These are phyloP conservation scores for Fusarium sp. DNA, from an alignment of 2,329 filamentous ascomycete species.

Conservation along the genomic window DNA sequence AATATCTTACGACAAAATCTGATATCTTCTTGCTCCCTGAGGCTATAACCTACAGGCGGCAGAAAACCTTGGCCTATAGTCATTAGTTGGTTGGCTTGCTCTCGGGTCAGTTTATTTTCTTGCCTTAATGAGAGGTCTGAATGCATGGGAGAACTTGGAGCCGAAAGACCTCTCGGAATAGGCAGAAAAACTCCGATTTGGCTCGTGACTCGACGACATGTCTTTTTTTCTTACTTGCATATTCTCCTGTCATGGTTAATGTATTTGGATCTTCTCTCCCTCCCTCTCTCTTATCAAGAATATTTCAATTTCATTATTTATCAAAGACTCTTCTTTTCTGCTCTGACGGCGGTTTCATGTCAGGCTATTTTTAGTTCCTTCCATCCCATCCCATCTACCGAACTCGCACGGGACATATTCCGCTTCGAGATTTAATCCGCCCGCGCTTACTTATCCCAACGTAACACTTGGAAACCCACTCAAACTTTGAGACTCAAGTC, in stretches of 20 bases:
- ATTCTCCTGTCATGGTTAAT: background rate
- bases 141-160: background rate
- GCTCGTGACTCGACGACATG: background rate
- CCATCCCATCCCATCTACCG: background rate
- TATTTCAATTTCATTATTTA: background rate
- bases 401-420: constrained; percentile 1
- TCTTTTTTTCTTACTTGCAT: background rate
- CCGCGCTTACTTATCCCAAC: constrained; percentile 18
- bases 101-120: background rate
- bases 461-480: constrained; percentile 12
- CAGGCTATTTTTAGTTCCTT: constrained; percentile 14
- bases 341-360: background rate
- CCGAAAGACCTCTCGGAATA: background rate
- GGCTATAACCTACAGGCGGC: background rate
- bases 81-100: background rate
- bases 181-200: background rate
- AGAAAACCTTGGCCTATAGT: background rate
- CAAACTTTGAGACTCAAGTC: constrained; percentile 5
- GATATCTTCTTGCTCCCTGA: background rate
- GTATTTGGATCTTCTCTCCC: background rate
- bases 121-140: background rate
- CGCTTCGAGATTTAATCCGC: constrained; percentile 2
- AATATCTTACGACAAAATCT: background rate
- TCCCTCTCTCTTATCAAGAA: background rate
- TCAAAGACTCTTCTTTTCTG: background rate